phyloP scores from a whole-genome alignment of 1,284 basidiomycete genomes.

The Cryptococcus sp. region DNA sequence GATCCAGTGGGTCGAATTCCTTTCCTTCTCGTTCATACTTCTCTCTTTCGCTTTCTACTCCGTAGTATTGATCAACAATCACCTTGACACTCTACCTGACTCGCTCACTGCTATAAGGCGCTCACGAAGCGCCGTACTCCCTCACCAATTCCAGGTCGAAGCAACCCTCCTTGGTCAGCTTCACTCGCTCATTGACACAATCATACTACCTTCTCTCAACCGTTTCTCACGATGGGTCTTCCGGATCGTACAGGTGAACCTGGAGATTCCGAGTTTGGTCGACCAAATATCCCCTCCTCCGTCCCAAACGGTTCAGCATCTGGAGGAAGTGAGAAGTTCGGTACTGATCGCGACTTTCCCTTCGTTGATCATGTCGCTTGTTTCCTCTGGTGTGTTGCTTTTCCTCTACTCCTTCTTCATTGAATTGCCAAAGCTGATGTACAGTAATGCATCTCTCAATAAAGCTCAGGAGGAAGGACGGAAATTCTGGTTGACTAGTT shows the following conservation, averaged over 20 bases:
- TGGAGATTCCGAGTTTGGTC: background rate
- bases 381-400: conserved; percentile 25
- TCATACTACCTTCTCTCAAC: too few relatives aligned
- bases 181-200: too few relatives aligned
- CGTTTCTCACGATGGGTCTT: background rate
- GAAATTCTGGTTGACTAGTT: conserved; percentile 38
- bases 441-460: conserved; percentile 2
- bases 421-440: background rate
- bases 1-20: too few relatives aligned
- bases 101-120: too few relatives aligned
- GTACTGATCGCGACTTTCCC: conserved; percentile 1
- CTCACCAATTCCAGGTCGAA: too few relatives aligned
- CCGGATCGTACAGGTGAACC: background rate
- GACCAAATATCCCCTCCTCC: background rate
- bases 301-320: background rate
- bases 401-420: too few relatives aligned
- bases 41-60: background rate
- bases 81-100: too few relatives aligned
- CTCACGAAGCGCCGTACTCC: too few relatives aligned
- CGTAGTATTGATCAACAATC: background rate
- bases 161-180: too few relatives aligned
- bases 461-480: conserved; percentile 8
- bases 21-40: background rate
- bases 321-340: too few relatives aligned
- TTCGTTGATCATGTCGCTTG: conserved; percentile 34